A percentile compares a stretch with the other conserved stretches of the same genome.
These are phyloP conservation scores for Pestalotiopsis sp. DNA, from an alignment of 2,329 filamentous ascomycete species.

Conservation along the genomic window DNA sequence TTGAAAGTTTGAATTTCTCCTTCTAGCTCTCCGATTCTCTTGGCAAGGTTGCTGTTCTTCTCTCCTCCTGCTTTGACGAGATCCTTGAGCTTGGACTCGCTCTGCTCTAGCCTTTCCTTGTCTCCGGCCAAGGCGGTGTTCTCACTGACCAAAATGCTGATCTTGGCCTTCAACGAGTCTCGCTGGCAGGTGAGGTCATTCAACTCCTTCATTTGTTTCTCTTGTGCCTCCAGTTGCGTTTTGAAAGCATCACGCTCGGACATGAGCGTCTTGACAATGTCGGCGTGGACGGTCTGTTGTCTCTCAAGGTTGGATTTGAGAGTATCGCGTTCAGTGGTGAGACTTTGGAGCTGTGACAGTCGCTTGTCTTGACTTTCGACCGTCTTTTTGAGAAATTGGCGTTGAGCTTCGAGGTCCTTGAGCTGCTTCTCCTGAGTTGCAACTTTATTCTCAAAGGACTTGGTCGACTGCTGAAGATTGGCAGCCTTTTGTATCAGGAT, in stretches of 20 bases:
- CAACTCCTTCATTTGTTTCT: slow-evolving; percentile 20
- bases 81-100: slow-evolving; percentile 29
- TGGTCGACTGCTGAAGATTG: slow-evolving; percentile 23
- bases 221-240: slow-evolving; percentile 20
- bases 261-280: slow-evolving; percentile 21
- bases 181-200: slow-evolving; percentile 25
- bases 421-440: slow-evolving; percentile 29
- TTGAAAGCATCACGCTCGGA: slow-evolving; percentile 27
- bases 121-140: slow-evolving; percentile 19
- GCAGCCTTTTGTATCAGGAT: slow-evolving; percentile 26
- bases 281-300: slow-evolving; percentile 22
- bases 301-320: slow-evolving; percentile 20
- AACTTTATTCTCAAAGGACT: slow-evolving; percentile 26
- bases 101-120: slow-evolving; percentile 29
- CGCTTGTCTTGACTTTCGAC: slow-evolving; percentile 21
- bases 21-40: not conserved
- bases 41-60: slow-evolving; percentile 28
- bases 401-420: slow-evolving; percentile 24
- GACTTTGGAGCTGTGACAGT: slow-evolving; percentile 20
- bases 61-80: slow-evolving; percentile 26
- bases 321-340: slow-evolving; percentile 25
- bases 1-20: slow-evolving; percentile 31
- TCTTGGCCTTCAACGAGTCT: slow-evolving; percentile 23
- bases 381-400: slow-evolving; percentile 22
- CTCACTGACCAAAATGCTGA: slow-evolving; percentile 13